These are phyloP conservation scores for Gastrolobium villosum DNA, from an alignment of 306 rosid species.

Conservation along the genomic window DNA sequence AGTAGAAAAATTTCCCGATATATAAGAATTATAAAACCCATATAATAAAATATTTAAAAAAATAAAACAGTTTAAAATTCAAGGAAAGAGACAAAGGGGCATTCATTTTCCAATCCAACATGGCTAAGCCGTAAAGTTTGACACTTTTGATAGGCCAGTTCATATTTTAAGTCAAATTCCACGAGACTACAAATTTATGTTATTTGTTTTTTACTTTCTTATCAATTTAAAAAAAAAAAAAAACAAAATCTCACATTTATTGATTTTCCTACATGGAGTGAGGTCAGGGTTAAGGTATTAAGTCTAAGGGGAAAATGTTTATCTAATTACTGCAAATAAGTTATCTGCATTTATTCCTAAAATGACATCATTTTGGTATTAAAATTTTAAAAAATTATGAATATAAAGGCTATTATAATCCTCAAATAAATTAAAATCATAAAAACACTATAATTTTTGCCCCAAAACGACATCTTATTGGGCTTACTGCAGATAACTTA, in stretches of 20 bases:
- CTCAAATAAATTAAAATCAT: too few relatives aligned
- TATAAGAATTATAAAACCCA: too few relatives aligned
- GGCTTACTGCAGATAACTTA: too few relatives aligned
- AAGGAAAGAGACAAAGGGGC: slow-evolving; percentile 1
- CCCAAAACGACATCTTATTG: too few relatives aligned
- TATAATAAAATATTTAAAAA: background rate
- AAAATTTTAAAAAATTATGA: too few relatives aligned
- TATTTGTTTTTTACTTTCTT: background rate
- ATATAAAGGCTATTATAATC: too few relatives aligned
- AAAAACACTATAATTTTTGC: too few relatives aligned
- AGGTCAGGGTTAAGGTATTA: background rate
- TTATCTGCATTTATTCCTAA: too few relatives aligned
- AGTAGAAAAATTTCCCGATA: too few relatives aligned
- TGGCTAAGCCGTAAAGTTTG: slow-evolving; percentile 57
- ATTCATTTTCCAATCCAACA: slow-evolving; percentile 40
- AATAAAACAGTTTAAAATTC: background rate
- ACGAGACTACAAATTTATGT: background rate
- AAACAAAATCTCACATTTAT: background rate
- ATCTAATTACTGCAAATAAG: too few relatives aligned
- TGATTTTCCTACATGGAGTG: background rate
- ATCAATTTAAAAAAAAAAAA: slow-evolving; percentile 6
- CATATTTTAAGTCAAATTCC: slow-evolving; percentile 40
- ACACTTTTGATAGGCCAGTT: slow-evolving; percentile 38
- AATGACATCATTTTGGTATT: too few relatives aligned
- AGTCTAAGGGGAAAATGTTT: too few relatives aligned